Conservation (phyloP, 2,329 filamentous ascomycete species). For the Lachnum nothofagi region DNA sequence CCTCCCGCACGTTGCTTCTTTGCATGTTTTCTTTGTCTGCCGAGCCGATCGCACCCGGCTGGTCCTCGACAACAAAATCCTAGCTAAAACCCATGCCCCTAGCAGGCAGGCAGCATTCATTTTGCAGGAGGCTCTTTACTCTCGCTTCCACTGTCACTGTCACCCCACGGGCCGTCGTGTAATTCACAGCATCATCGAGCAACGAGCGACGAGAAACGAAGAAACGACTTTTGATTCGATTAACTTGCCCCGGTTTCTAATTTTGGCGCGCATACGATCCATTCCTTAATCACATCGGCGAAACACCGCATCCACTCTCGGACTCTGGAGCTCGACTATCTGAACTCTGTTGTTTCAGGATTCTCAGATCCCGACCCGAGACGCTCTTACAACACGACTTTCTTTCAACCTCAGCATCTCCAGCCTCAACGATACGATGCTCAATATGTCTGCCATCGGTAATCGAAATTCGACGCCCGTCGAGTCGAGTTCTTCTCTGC, state of each 20-base stretch:
- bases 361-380: slow-evolving; percentile 23
- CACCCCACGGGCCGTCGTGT: too few relatives aligned
- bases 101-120: not conserved
- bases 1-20: not conserved
- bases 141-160: slow-evolving; percentile 1
- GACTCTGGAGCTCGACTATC: slow-evolving; percentile 22
- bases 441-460: slow-evolving; percentile 63
- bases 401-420: slow-evolving; percentile 17
- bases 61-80: not conserved
- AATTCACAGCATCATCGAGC: too few relatives aligned
- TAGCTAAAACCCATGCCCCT: not conserved
- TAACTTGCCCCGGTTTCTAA: slow-evolving; percentile 22
- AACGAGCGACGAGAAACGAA: slow-evolving; percentile 19
- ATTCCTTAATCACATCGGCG: slow-evolving; percentile 29
- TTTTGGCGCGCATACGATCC: slow-evolving; percentile 14
- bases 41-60: not conserved
- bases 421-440: slow-evolving; percentile 37
- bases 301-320: slow-evolving; percentile 34
- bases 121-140: slow-evolving; percentile 10
- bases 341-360: slow-evolving; percentile 30
- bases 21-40: not conserved
- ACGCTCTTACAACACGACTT: slow-evolving; percentile 14
- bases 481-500: slow-evolving; percentile 77
- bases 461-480: slow-evolving; percentile 93
- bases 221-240: slow-evolving; percentile 22